Percentiles rank a stretch among this genome's conserved stretches.
Evolutionary conservation across 805 yeast genomes (phyloP).

Genomic region (Priceomyces fermenticarens): DNA sequence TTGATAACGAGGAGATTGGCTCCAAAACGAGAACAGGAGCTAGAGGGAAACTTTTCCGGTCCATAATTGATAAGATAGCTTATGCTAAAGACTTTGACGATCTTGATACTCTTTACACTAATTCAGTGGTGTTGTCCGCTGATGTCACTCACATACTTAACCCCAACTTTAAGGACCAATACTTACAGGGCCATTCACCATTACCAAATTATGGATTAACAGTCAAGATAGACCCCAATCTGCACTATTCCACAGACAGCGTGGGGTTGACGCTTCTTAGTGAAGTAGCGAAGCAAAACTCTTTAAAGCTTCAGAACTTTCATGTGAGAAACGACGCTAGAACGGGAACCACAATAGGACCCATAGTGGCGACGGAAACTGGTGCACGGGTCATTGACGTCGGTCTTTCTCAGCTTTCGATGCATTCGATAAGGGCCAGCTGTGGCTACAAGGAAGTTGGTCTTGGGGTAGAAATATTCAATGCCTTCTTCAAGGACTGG

Average conservation of each 20-base stretch:
- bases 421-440: conserved; percentile 56
- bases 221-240: conserved; percentile 34
- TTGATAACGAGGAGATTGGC: conserved; percentile 44
- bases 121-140: conserved; percentile 36
- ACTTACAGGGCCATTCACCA: conserved; percentile 33
- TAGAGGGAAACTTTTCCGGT: conserved; percentile 28
- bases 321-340: conserved; percentile 40
- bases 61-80: conserved; percentile 11
- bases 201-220: conserved; percentile 38
- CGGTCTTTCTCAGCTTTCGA: conserved; percentile 80
- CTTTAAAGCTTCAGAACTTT: conserved; percentile 31
- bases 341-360: conserved; percentile 44
- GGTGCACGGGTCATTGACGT: conserved; percentile 62
- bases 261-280: conserved; percentile 24
- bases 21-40: conserved; percentile 40
- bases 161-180: conserved; percentile 35
- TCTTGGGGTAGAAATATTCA: conserved; percentile 32
- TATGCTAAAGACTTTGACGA: conserved; percentile 3
- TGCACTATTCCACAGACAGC: conserved; percentile 37
- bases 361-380: conserved; percentile 31
- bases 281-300: conserved; percentile 19
- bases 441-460: conserved; percentile 40
- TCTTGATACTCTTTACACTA: conserved; percentile 19
- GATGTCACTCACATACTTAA: conserved; percentile 44
- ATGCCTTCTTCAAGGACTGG: conserved; percentile 30